Percentiles rank a stretch among this genome's conserved stretches.
phyloP scores from a whole-genome alignment of 331 rosid genomes.

The Rosa hybrid region DNA sequence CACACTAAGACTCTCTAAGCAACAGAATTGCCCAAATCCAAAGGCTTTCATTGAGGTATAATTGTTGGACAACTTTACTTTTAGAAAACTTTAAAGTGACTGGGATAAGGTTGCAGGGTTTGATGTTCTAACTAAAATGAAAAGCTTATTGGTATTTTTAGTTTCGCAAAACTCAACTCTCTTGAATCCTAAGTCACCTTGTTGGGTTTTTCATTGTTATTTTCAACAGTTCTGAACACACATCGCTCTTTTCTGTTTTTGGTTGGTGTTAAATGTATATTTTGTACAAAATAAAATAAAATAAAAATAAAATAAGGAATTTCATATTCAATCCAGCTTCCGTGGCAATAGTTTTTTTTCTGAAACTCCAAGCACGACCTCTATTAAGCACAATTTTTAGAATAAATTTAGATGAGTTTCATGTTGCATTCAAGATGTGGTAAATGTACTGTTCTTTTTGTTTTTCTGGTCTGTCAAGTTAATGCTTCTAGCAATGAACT shows the following conservation, averaged over 20 bases:
- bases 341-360: background rate
- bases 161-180: background rate
- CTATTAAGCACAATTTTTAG: background rate
- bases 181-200: background rate
- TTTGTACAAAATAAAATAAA: background rate
- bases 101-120: slow-evolving; percentile 7
- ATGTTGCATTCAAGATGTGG: background rate
- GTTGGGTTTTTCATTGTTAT: background rate
- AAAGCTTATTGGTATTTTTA: background rate
- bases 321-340: slow-evolving; percentile 5
- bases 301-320: background rate
- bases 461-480: background rate
- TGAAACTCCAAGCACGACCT: background rate
- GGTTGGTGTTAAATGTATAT: background rate
- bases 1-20: slow-evolving; percentile 75
- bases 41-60: slow-evolving; percentile 85
- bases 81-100: slow-evolving; percentile 7
- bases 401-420: background rate
- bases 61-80: slow-evolving; percentile 7
- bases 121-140: background rate
- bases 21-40: slow-evolving; percentile 93
- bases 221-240: background rate
- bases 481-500: background rate
- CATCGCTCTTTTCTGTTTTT: background rate
- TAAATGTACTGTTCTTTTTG: background rate